Base-by-base conservation (phyloP, 371 early-diverging fungal genomes). In the Entomophthora muscae region DNA sequence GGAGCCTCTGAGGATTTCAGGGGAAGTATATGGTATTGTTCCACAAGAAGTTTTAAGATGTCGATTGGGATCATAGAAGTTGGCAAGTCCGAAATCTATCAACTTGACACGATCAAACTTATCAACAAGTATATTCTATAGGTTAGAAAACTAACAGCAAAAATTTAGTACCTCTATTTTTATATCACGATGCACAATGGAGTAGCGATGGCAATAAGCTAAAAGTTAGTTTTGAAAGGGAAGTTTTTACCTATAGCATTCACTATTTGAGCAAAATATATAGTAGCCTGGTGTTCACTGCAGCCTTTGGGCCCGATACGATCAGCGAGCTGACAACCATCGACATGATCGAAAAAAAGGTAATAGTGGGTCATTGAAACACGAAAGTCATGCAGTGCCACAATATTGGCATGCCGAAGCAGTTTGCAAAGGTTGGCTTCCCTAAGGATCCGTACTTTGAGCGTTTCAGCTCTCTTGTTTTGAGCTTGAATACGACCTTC, bases 71-170 rank as follows among this genome's bases (percentile, higher is more conserved):
- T 55, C 32, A 42, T 55, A 64, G 27, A 54, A 64, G 56, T 64
- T 64, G 56, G 64, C 64, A 28, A 64, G 57, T 2, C 64, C 64
- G 23, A 64, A 64, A 28, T 64, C 64, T 21, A 64, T 56, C 28
- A 64, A 13, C 10, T 55, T 26, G 21, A 64, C n/a, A 22, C 52
- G 32, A 33, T 64, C 64, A n/a, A n/a, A 29, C 10, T 54, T 32
- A 56, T 64, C 64, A 2, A 64, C 55, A 2, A 64, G 21, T 24
- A 64, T 55, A 64, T 64, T 64, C 27, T 42, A 42, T 17, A 17
- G 12, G 1, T 31, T 24, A 26, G 10, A 32, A 10, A 10, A 17
- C 5, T 17, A 17, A 42, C 17, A n/a, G n/a, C n/a, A n/a, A 42
- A 42, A 17, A 5, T 42, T 10, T 5, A 42, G 5, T 42, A 42